Base-by-base conservation (phyloP, 345 rosid species). In the Anastatica hierochuntica region DNA sequence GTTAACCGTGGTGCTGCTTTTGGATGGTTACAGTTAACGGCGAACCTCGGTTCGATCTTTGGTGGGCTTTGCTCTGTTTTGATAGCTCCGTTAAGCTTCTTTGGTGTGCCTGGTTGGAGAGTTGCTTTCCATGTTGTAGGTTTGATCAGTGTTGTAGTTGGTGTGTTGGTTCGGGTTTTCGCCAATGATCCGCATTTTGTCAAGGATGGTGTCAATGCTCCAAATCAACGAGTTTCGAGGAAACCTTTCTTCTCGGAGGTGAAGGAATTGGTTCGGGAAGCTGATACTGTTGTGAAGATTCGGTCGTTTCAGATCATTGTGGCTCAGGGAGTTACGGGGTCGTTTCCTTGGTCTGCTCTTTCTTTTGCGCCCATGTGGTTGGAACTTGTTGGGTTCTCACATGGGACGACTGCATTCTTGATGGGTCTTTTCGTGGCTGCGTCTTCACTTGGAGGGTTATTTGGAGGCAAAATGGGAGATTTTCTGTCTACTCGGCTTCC, bases 301-400 rank as follows among this genome's bases (percentile, higher is more conserved):
- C 79, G 72, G 14, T 84, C 97, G 36, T 90, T 90, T 71, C 94
- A 77, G 71, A 86, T 86, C 44, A 77, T 86, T 51, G 97, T 86
- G 54, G 89, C 97, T 51, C 96, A 82, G 72, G 89, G 96, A 23
- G 74, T 86, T 20, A 77, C 88, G 0, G 96, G 94, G 23, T 79
- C 87, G 15, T 80, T 87, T 67, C 98, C 98, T 14, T 87, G 96
- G 89, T 90, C 92, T 42, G 96, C 98, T 52, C 26, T 90, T 65
- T 77, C 96, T 45, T 86, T 84, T 67, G 78, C 92, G 13, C 72
- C 92, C 0, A 84, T 90, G 97, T 90, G 96, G 96, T 68, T 90
- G 60, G 96, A 90, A 72, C 90, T 86, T 13, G 66, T 72, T 4
- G 96, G 95, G n/a, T 84, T 87, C 72, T 87, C 96, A 34, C 96